Conservation (phyloP, 208 protist species). For the Trypanosoma theileri region DNA sequence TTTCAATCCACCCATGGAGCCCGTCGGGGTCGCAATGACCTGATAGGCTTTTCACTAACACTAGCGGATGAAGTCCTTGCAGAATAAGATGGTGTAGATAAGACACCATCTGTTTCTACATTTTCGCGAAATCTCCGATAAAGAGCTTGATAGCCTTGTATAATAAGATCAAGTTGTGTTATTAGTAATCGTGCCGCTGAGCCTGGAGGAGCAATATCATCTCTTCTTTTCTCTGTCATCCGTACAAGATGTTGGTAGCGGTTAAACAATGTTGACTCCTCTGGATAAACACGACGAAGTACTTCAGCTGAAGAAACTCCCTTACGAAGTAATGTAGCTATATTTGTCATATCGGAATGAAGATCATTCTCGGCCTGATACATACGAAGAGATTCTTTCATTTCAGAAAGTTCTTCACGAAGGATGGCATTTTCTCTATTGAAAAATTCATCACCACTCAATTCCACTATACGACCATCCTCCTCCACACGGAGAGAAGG, state of each 20-base stretch:
- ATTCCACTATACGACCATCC: constrained; percentile 2
- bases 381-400: neutral
- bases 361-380: constrained; percentile 6
- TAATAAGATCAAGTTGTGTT: constrained; percentile 11
- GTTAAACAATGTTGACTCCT: neutral
- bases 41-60: neutral
- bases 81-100: neutral
- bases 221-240: neutral
- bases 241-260: constrained; percentile 4
- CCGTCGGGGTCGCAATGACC: neutral
- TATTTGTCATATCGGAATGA: neutral
- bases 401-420: neutral
- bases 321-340: neutral
- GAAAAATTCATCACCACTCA: constrained; percentile 18
- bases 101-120: neutral
- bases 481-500: constrained; percentile 12
- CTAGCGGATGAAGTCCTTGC: neutral
- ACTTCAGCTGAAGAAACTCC: neutral
- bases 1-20: no score
- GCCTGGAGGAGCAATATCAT: constrained; percentile 2
- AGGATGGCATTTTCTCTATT: constrained; percentile 5
- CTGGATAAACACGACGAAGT: constrained; percentile 2
- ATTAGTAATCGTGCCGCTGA: constrained; percentile 10
- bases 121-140: neutral
- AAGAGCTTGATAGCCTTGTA: constrained; percentile 16